Base-by-base conservation (phyloP, 2,329 filamentous ascomycete species). In the Lanzia echinophila region DNA sequence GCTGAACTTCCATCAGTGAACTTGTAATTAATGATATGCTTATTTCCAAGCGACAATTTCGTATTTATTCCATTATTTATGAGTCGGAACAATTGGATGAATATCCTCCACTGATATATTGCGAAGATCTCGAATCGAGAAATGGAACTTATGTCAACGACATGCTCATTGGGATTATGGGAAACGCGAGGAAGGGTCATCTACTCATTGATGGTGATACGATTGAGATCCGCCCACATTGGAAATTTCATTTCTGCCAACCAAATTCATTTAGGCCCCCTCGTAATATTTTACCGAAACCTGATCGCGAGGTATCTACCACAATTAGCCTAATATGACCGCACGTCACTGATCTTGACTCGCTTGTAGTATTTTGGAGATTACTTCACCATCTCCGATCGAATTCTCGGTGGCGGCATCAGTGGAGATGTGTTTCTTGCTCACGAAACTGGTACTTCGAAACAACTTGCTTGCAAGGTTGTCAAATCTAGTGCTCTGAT, bases 391-490 rank as follows among this genome's bases (percentile, higher is more conserved):
- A 68, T 86, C 28, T 76, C 71, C 1, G 65, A 73, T 39, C 74
- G 76, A 10, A 64, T 74, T 2, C 70, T 86, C 22, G 82, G 83
- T 4, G 63, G 68, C 33, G 83, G 83, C 6, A 73, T 71, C 2
- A 74, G 75, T 62, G 79, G 78, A 8, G 69, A 69, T 41, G 78
- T 86, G 3, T 74, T 78, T 53, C 70, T 84, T 10, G 80, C 77
- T 5, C 65, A 76, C 2, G 75, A 87, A 15, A 65, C 71, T 22
- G 67, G 66, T 6, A 79, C 77, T 0, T 72, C 75, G 36, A 75
- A 74, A 53, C 86, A 89, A 62, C 59, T 88, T 19, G 84, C 84
- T 11, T 90, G 86, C 71, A 89, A 90, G 62, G 68, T 88, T 8
- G 71, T 87, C 49, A 72, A 79, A 50, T 62, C 19, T 11, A 4